These are phyloP conservation scores for Saksenaea oblongispora DNA, from an alignment of 371 early-diverging fungal species.

Conservation along the genomic window DNA sequence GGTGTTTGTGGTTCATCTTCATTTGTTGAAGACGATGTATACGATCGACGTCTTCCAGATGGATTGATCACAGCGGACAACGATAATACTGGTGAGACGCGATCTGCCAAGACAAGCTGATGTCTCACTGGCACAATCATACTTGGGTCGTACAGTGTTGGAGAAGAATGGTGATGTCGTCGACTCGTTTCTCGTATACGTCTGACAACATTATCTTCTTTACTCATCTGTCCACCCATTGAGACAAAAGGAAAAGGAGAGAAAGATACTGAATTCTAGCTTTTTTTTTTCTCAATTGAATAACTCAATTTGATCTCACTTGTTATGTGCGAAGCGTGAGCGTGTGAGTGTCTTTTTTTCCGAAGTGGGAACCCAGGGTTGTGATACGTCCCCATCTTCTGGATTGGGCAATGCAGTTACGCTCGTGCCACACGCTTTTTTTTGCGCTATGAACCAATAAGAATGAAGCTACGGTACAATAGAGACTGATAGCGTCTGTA, in stretches of 20 bases:
- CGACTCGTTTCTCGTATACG: background rate
- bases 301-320: too few relatives aligned
- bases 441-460: background rate
- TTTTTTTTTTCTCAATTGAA: too few relatives aligned
- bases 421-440: background rate
- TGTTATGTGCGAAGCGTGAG: background rate
- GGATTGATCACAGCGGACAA: background rate
- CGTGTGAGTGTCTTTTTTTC: background rate
- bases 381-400: background rate
- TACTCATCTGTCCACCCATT: background rate
- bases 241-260: background rate
- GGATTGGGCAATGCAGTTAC: background rate
- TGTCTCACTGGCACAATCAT: conserved; percentile 24
- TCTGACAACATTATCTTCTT: background rate
- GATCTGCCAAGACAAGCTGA: conserved; percentile 26
- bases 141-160: background rate
- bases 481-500: background rate
- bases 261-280: background rate
- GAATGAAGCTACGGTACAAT: background rate
- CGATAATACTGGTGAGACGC: conserved; percentile 15
- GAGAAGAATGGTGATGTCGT: background rate
- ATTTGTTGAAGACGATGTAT: background rate
- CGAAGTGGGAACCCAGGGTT: background rate
- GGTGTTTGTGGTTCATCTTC: background rate
- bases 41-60: background rate